phyloP scores from a whole-genome alignment of 371 early-diverging fungal species.

The Apophysomyces sp. region DNA sequence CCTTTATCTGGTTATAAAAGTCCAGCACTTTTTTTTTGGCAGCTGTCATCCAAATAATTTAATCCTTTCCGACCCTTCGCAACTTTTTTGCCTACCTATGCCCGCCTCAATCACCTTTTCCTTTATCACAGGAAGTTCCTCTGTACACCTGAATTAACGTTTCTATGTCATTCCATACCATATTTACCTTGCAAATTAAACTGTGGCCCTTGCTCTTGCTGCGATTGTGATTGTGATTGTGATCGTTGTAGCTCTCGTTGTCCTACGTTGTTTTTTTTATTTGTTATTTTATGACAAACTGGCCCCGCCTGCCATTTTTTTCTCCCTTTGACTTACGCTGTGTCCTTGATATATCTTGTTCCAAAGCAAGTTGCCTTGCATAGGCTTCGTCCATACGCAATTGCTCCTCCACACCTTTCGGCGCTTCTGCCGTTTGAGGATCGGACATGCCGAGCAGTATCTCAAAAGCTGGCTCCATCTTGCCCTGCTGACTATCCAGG shows the following conservation, averaged over 20 bases:
- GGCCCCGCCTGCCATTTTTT: too few relatives aligned
- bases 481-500: constrained; percentile 24
- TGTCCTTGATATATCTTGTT: constrained; percentile 5
- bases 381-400: constrained; percentile 33
- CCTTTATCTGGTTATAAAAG: constrained; percentile 33
- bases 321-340: constrained; percentile 1
- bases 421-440: constrained; percentile 9
- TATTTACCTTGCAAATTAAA: constrained; percentile 31
- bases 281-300: neutral
- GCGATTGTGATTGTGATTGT: constrained; percentile 5
- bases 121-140: constrained; percentile 36
- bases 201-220: constrained; percentile 13
- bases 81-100: constrained; percentile 18
- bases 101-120: constrained; percentile 40
- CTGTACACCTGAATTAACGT: neutral
- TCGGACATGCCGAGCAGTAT: constrained; percentile 35
- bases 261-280: neutral
- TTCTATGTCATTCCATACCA: neutral
- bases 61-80: too few relatives aligned
- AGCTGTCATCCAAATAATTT: constrained; percentile 12
- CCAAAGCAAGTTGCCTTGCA: constrained; percentile 32
- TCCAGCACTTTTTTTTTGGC: constrained; percentile 40
- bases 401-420: constrained; percentile 12
- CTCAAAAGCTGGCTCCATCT: constrained; percentile 33
- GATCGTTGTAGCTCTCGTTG: neutral